Conservation (phyloP, 179 eudicot genomes). For the Nepenthes alata region DNA sequence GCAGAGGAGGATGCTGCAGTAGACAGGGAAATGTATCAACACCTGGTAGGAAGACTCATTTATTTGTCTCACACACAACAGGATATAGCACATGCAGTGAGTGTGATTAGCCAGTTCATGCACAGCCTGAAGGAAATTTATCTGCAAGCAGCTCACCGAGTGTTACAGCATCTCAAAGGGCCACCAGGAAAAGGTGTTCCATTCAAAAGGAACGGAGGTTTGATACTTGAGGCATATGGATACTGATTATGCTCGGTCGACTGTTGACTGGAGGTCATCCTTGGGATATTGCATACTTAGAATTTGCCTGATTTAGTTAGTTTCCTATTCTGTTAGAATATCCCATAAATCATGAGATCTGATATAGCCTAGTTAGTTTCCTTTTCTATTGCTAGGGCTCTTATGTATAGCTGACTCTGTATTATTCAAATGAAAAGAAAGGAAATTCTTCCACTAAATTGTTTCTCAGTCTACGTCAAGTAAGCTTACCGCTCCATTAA, state of each 20-base stretch:
- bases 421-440: background rate
- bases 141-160: background rate
- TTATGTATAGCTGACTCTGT: background rate
- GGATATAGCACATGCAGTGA: background rate
- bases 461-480: background rate
- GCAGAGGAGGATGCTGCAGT: constrained; percentile 1
- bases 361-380: background rate
- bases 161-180: background rate
- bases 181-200: background rate
- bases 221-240: background rate
- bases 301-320: background rate
- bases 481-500: too few relatives aligned
- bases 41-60: background rate
- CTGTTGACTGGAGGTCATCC: background rate
- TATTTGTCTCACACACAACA: background rate
- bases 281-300: background rate
- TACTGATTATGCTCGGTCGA: background rate
- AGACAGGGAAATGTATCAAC: background rate
- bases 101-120: constrained; percentile 1
- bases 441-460: background rate
- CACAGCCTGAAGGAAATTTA: background rate
- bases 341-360: background rate
- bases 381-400: background rate
- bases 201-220: background rate
- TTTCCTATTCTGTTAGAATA: background rate